phyloP scores from a whole-genome alignment of 176 grass and related monocot species.

The Typha latifolia region DNA sequence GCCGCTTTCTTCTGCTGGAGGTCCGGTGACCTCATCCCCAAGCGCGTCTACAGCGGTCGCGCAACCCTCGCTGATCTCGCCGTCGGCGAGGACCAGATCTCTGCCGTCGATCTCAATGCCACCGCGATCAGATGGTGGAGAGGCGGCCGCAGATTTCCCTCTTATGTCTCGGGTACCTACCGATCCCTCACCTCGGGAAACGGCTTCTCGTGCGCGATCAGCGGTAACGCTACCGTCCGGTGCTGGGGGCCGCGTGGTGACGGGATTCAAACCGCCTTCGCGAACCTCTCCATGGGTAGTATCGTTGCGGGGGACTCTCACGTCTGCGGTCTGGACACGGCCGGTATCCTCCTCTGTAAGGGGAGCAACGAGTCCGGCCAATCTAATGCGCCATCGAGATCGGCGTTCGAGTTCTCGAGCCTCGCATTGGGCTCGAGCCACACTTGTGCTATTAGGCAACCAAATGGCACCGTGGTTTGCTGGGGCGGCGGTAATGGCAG shows the following conservation, averaged over 20 bases:
- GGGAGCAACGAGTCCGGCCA: slow-evolving; percentile 17
- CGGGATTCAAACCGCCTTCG: slow-evolving; percentile 27
- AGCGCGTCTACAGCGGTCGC: slow-evolving; percentile 45
- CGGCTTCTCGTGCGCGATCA: slow-evolving; percentile 56
- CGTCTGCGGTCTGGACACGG: slow-evolving; percentile 31
- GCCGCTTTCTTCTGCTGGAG: slow-evolving; percentile 74
- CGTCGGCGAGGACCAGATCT: slow-evolving; percentile 58
- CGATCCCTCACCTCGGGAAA: slow-evolving; percentile 52
- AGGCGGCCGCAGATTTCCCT: neutral
- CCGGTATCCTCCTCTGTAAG: slow-evolving; percentile 32
- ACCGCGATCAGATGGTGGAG: slow-evolving; percentile 55
- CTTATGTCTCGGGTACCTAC: neutral
- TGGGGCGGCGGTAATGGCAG: slow-evolving; percentile 36
- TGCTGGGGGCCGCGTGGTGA: slow-evolving; percentile 49
- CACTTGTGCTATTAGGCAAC: slow-evolving; percentile 42
- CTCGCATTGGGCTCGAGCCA: slow-evolving; percentile 56
- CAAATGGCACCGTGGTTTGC: slow-evolving; percentile 49
- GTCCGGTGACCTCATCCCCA: neutral
- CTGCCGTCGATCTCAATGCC: slow-evolving; percentile 26
- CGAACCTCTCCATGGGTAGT: slow-evolving; percentile 9
- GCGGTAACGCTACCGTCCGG: slow-evolving; percentile 17
- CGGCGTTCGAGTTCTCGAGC: slow-evolving; percentile 28
- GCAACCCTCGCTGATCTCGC: slow-evolving; percentile 3
- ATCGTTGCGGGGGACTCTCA: slow-evolving; percentile 45
- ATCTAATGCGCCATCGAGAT: neutral